Evolutionary conservation across 208 protist genomes (phyloP).

Genomic region (Leptomonas pyrrhocoris): DNA sequence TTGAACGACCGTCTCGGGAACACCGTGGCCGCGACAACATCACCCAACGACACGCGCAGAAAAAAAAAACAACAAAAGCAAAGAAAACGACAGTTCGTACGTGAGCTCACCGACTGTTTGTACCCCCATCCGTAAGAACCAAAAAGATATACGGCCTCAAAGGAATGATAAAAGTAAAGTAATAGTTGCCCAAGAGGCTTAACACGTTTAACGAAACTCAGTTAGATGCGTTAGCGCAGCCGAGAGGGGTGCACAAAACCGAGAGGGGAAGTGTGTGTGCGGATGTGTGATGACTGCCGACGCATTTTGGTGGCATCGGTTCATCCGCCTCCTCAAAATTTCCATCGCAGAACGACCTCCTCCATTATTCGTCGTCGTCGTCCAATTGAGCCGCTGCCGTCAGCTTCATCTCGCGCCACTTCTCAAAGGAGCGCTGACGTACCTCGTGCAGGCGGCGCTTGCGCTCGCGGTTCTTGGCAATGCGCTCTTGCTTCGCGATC

Average conservation of each 20-base stretch:
- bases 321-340: too few relatives aligned
- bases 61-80: background rate
- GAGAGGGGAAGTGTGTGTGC: background rate
- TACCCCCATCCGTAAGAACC: background rate
- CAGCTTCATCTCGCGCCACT: slow-evolving; percentile 84
- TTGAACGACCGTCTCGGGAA: too few relatives aligned
- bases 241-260: background rate
- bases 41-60: too few relatives aligned
- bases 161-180: too few relatives aligned
- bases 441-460: slow-evolving; percentile 77
- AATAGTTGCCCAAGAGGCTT: too few relatives aligned
- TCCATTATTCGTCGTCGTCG: slow-evolving; percentile 23
- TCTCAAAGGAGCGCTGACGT: slow-evolving; percentile 75
- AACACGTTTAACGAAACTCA: background rate
- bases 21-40: too few relatives aligned
- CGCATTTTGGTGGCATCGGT: too few relatives aligned
- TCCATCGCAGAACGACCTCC: too few relatives aligned
- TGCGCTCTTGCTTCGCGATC: slow-evolving; percentile 87
- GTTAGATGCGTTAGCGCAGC: background rate
- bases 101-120: too few relatives aligned
- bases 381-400: slow-evolving; percentile 38
- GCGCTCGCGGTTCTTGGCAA: slow-evolving; percentile 85
- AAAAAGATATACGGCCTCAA: too few relatives aligned
- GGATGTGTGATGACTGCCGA: too few relatives aligned
- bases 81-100: too few relatives aligned